A percentile compares a stretch with the other conserved stretches of the same genome.
Conservation (phyloP, 2,329 filamentous ascomycete species). For the Leptographium wingfieldii region DNA sequence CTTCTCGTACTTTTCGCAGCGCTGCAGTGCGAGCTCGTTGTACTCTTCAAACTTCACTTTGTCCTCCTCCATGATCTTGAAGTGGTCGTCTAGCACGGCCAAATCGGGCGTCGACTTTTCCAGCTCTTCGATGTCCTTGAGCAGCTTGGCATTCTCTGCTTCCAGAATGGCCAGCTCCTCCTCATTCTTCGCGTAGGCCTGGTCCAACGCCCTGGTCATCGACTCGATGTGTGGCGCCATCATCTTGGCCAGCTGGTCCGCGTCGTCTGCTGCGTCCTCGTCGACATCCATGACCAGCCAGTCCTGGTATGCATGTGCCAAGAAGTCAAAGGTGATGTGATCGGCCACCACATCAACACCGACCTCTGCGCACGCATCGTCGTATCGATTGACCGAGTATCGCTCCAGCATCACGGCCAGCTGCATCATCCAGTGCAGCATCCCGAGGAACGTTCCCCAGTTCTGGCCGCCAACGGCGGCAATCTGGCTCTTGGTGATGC, state of each 20-base stretch:
- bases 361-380: constrained; percentile 77
- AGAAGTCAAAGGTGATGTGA: constrained; percentile 86
- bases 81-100: constrained; percentile 73
- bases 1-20: constrained; percentile 78
- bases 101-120: constrained; percentile 79
- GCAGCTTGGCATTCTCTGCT: constrained; percentile 67
- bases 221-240: constrained; percentile 72
- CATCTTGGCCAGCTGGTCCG: constrained; percentile 59
- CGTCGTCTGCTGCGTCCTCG: constrained; percentile 64
- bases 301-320: constrained; percentile 80
- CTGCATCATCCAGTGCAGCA: constrained; percentile 99
- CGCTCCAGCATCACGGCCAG: constrained; percentile 86
- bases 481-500: constrained; percentile 92
- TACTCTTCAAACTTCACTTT: constrained; percentile 92
- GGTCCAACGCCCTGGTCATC: constrained; percentile 82
- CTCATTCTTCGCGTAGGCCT: constrained; percentile 70
- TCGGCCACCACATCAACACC: constrained; percentile 82
- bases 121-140: constrained; percentile 78
- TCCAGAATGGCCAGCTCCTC: constrained; percentile 78
- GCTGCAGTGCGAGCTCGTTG: constrained; percentile 70
- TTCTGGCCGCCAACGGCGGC: constrained; percentile 92
- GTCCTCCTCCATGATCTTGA: constrained; percentile 89
- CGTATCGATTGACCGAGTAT: constrained; percentile 66
- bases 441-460: constrained; percentile 86
- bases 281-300: constrained; percentile 92